phyloP scores from a whole-genome alignment of 148 eudicot genomes.

The Polygonum aviculare region DNA sequence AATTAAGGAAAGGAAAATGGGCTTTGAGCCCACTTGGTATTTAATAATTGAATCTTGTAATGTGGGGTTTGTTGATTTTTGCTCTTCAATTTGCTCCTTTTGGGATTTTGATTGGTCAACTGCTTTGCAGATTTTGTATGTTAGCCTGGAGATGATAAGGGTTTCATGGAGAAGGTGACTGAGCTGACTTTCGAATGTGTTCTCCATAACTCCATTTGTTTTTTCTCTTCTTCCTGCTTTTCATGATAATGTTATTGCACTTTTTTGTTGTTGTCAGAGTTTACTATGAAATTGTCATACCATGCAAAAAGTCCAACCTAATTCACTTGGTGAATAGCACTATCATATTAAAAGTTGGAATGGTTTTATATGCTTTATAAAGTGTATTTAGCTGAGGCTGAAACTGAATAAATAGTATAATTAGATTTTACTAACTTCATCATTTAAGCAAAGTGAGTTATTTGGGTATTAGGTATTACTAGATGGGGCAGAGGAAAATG shows the following conservation, averaged over 20 bases:
- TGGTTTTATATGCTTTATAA: background rate
- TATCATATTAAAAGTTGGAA: background rate
- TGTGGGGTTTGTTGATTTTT: background rate
- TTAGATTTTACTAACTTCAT: no score
- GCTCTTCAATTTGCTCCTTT: background rate
- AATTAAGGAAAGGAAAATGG: background rate
- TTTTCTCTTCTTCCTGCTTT: background rate
- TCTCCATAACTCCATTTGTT: background rate
- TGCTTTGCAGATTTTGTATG: background rate
- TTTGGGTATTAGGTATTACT: no score
- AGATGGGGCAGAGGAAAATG: no score
- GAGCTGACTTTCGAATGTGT: background rate
- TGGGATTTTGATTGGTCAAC: conserved; percentile 1
- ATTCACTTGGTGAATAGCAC: background rate
- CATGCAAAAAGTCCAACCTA: no score
- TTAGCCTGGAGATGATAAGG: background rate
- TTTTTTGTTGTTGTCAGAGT: background rate
- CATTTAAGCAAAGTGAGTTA: no score
- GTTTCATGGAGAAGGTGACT: background rate
- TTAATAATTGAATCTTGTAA: background rate
- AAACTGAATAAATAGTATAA: no score
- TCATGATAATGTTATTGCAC: background rate
- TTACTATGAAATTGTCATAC: background rate
- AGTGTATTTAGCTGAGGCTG: no score
- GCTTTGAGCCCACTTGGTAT: conserved; percentile 7